phyloP scores from a whole-genome alignment of 768 basidiomycete species.

The Podaxis rugospora region DNA sequence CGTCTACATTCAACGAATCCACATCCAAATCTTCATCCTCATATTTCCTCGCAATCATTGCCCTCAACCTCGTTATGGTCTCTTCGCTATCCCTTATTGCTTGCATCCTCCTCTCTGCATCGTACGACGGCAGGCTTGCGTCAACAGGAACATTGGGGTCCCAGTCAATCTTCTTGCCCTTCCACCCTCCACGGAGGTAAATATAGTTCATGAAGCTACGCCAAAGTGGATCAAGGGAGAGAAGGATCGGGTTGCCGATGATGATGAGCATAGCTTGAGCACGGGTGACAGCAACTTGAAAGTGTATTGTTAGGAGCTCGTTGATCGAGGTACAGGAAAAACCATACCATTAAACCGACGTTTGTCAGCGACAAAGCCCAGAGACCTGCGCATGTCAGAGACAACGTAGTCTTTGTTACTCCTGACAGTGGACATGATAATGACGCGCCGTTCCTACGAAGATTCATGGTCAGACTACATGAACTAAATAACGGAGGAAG shows the following conservation, averaged over 20 bases:
- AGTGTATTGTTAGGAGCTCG: not conserved
- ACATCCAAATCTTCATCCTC: constrained; percentile 23
- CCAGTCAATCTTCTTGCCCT: constrained; percentile 34
- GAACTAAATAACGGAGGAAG: constrained; percentile 8
- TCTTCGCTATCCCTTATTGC: constrained; percentile 33
- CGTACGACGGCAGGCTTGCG: constrained; percentile 28
- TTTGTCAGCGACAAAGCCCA: constrained; percentile 54
- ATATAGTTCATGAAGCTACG: constrained; percentile 56
- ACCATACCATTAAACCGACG: constrained; percentile 52
- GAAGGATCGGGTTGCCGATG: constrained; percentile 54
- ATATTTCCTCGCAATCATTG: constrained; percentile 26
- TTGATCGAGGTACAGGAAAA: not conserved
- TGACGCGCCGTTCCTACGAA: constrained; percentile 48
- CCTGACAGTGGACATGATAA: constrained; percentile 56
- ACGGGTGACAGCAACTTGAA: constrained; percentile 59
- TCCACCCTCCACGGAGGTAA: constrained; percentile 46
- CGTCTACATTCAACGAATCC: constrained; percentile 20
- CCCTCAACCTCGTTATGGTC: constrained; percentile 28
- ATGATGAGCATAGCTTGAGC: constrained; percentile 61
- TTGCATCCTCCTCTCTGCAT: constrained; percentile 21
- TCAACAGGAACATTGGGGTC: constrained; percentile 27
- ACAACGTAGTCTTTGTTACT: constrained; percentile 47
- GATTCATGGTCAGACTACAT: constrained; percentile 1
- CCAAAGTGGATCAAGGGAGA: constrained; percentile 59
- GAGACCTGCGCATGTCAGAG: constrained; percentile 47